These are phyloP conservation scores for Trichoderma sp. DNA, from an alignment of 2,329 filamentous ascomycete genomes.

Conservation along the genomic window DNA sequence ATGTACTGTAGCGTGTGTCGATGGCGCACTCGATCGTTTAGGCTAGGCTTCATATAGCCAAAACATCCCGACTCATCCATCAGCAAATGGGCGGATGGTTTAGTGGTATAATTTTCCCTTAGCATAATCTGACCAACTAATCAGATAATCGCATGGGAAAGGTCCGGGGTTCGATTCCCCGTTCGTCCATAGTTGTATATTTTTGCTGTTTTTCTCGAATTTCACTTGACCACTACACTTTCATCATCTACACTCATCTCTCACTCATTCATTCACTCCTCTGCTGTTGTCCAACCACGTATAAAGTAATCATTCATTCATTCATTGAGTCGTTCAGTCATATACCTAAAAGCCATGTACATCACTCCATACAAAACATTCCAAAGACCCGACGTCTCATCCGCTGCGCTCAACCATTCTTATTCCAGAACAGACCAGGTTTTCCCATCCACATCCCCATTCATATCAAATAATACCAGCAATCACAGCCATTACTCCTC, in stretches of 20 bases:
- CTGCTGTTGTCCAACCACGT: not conserved
- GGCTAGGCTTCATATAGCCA: not conserved
- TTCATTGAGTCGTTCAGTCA: not conserved
- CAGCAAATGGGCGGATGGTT: constrained; percentile 21
- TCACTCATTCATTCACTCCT: not conserved
- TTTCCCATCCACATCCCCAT: not conserved
- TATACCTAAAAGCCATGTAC: not conserved
- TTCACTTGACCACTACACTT: too few relatives aligned
- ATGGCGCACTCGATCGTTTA: not conserved
- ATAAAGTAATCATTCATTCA: not conserved
- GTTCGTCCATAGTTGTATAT: constrained; percentile 17
- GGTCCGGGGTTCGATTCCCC: constrained; percentile 23
- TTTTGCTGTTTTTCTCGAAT: constrained; percentile 6
- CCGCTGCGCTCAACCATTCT: not conserved
- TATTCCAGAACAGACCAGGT: too few relatives aligned
- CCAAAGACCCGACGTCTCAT: not conserved
- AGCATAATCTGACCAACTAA: constrained; percentile 1
- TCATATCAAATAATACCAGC: constrained; percentile 8
- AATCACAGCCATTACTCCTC: constrained; percentile 35
- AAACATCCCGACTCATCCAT: not conserved
- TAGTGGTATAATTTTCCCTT: constrained; percentile 23
- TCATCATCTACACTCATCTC: not conserved
- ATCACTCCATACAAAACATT: not conserved
- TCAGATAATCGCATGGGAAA: constrained; percentile 15
- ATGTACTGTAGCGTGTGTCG: not conserved